Evolutionary conservation across 352 stramenopile genomes (phyloP).

Genomic region (Globisporangium nagaii): DNA sequence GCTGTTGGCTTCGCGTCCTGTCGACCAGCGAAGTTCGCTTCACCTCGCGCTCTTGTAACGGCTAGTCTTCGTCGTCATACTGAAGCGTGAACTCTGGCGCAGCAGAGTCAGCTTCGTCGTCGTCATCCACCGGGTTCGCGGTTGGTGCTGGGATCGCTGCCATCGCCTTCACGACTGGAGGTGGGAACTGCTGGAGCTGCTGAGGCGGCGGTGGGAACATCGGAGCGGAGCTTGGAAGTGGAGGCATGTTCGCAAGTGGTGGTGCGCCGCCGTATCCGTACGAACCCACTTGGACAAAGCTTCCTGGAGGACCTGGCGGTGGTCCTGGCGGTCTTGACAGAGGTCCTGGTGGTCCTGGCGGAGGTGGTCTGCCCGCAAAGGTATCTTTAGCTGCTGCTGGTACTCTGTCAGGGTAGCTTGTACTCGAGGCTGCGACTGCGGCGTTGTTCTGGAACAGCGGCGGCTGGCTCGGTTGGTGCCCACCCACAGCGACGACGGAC

Average conservation of each 20-base stretch:
- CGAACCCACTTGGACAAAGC: conserved; percentile 1
- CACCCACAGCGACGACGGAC: not conserved
- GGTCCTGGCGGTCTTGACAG: not conserved
- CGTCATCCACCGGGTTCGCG: conserved; percentile 25
- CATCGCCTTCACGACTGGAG: not conserved
- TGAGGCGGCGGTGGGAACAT: not conserved
- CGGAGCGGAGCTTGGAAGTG: not conserved
- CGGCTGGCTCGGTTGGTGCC: not conserved
- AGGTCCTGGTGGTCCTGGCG: not conserved
- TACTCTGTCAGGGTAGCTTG: not conserved
- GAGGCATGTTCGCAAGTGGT: not conserved
- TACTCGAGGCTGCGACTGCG: not conserved
- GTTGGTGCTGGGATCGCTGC: not conserved
- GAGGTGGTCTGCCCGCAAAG: not conserved
- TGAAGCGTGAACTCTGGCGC: conserved; percentile 69
- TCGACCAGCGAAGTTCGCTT: no score
- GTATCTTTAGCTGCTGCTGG: conserved; percentile 9
- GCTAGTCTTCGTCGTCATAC: conserved; percentile 72
- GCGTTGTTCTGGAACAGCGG: not conserved
- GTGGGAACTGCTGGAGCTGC: no score
- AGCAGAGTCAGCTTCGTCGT: conserved; percentile 51
- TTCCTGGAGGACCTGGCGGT: conserved; percentile 1
- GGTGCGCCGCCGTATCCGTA: not conserved
- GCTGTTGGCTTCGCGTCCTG: no score
- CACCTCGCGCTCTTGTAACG: not conserved